Evolutionary conservation across 1,284 basidiomycete species (phyloP), one percentile per base, ranked within the genome.

Genomic region (Hymenochaete sp.): DNA sequence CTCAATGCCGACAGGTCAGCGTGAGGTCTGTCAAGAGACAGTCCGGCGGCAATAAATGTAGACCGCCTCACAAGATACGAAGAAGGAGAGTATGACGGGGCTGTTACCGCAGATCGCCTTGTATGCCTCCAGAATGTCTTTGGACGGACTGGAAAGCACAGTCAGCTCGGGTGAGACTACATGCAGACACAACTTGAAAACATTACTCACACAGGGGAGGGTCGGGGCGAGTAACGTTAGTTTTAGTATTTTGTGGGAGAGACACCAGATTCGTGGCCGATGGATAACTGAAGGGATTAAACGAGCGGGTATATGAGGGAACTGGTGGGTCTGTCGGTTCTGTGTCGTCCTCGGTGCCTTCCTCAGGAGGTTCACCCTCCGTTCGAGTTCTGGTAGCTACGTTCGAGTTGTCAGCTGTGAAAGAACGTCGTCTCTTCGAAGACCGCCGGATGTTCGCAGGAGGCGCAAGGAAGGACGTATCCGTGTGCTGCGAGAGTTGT

Each of bases 121-220:
- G 76, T 80, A 51, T 73, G 76, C 25, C 79, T 67, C 82, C 81
- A 84, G 58, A 84, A 84, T 0, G 82, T 79, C 2, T 75, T 82
- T 0, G 82, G 81, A 22, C 82, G 79, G 42, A 72, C 73, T 75
- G 45, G 18, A 28, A 41, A 31, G n/a, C n/a, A 21, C 36, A 25
- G 36, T 43, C 22, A 38, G 18, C 14, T 24, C 19, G 26, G 44
- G 10, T 33, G 36, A 25, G 11, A 11, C 11, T n/a, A n/a, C n/a
- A n/a, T n/a, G 26, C 24, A 33, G 18, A 26, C n/a, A 37, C n/a
- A 13, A 44, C 27, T n/a, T 25, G 19, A 40, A 41, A 18, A 9
- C 37, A 13, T 19, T 24, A 70, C 79, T 63, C 57, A 82, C 79
- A 70, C 42, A 82, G 62, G 44, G 76, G 75, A 18, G 80, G 79